phyloP scores from a whole-genome alignment of 2,329 filamentous ascomycete genomes.

The Fusarium papillatum region DNA sequence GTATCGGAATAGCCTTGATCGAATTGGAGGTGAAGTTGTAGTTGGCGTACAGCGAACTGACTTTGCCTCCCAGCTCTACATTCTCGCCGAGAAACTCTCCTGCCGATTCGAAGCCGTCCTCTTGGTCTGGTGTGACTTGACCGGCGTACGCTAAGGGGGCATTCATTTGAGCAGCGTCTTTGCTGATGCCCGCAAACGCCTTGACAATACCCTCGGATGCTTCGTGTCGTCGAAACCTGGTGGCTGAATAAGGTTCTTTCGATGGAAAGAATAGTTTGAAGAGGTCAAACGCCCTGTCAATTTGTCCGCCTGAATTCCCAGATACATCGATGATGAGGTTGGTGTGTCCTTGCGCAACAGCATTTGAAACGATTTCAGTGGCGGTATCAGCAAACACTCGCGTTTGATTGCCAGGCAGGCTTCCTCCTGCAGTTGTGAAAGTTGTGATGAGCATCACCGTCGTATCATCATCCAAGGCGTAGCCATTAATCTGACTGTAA shows the following conservation, averaged over 20 bases:
- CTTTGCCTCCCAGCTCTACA: background rate
- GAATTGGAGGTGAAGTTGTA: background rate
- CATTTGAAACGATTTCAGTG: background rate
- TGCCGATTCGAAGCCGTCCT: background rate
- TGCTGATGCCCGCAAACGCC: background rate
- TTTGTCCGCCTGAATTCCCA: conserved; percentile 69
- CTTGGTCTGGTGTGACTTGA: conserved; percentile 5
- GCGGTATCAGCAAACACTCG: background rate
- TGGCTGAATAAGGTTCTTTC: background rate
- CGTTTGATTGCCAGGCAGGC: background rate
- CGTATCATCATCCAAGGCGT: conserved; percentile 2
- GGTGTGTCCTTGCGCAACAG: conserved; percentile 6
- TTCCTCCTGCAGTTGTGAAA: background rate
- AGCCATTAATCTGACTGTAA: conserved; percentile 2
- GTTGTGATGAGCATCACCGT: background rate
- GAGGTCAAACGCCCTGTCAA: conserved; percentile 60
- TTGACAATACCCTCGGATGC: background rate
- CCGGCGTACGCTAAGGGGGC: background rate
- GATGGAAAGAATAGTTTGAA: conserved; percentile 58
- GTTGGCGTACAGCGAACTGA: conserved; percentile 1
- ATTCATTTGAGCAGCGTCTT: background rate
- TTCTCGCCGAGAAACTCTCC: background rate
- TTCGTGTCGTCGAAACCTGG: background rate
- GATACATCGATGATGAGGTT: conserved; percentile 75
- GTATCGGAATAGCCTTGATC: background rate